Conservation (phyloP, 148 eudicot genomes). For the Oxyria digyna region DNA sequence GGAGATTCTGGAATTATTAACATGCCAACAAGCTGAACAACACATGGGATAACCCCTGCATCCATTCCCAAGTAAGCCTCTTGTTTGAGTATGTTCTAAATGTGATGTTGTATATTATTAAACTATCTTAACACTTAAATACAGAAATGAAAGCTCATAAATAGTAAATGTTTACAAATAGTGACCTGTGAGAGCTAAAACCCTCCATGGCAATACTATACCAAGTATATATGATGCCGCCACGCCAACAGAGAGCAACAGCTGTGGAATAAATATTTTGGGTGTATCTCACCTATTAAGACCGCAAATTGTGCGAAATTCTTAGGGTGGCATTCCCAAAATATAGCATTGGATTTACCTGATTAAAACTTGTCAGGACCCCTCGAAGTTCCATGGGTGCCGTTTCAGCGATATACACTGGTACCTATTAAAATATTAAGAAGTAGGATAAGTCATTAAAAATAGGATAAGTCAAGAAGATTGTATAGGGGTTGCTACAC, state of each 20-base stretch:
- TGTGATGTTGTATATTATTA: background rate
- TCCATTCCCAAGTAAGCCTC: conserved; percentile 5
- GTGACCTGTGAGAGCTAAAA: conserved; percentile 64
- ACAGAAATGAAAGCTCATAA: background rate
- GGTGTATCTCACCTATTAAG: background rate
- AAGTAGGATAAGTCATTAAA: too few species aligned
- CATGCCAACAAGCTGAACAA: conserved; percentile 53
- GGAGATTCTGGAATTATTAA: conserved; percentile 89
- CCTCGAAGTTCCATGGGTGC: conserved; percentile 87
- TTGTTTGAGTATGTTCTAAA: background rate
- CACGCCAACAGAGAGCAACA: conserved; percentile 65
- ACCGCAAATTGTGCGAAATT: background rate
- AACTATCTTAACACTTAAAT: background rate
- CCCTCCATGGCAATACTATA: conserved; percentile 63
- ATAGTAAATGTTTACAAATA: background rate
- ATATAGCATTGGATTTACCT: conserved; percentile 30
- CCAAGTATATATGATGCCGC: conserved; percentile 70
- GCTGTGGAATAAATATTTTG: conserved; percentile 22
- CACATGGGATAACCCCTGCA: conserved; percentile 79
- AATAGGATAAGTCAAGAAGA: too few species aligned
- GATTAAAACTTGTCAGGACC: conserved; percentile 64
- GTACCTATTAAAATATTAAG: conserved; percentile 32
- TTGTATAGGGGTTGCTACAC: background rate
- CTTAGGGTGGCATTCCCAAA: background rate
- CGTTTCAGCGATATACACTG: conserved; percentile 81